Conservation (phyloP, 2,329 filamentous ascomycete species). For the Amauroascus verrucosus region DNA sequence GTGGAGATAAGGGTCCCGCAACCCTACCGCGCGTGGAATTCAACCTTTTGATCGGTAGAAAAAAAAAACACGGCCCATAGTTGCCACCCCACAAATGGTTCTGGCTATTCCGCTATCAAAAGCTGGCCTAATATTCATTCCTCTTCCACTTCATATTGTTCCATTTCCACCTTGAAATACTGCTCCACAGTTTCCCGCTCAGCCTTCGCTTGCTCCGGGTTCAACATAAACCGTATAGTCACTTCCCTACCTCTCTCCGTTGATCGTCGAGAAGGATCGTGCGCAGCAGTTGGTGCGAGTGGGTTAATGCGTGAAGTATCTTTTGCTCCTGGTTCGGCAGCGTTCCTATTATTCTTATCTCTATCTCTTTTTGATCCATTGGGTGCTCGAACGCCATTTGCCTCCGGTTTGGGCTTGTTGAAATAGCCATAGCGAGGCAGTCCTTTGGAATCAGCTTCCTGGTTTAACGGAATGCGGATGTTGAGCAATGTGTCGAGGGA, state of each 20-base stretch:
- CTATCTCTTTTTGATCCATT: constrained; percentile 19
- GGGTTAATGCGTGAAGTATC: constrained; percentile 28
- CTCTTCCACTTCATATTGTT: constrained; percentile 46
- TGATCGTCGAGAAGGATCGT: constrained; percentile 34
- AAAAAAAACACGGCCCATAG: too few relatives aligned
- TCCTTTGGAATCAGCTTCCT: constrained; percentile 57
- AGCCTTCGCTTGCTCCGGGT: constrained; percentile 60
- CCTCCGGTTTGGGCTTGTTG: constrained; percentile 23
- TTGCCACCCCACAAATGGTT: neutral
- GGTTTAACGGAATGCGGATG: constrained; percentile 77
- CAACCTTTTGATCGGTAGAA: too few relatives aligned
- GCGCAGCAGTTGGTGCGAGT: constrained; percentile 39
- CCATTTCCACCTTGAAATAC: constrained; percentile 66
- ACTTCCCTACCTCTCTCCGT: constrained; percentile 49
- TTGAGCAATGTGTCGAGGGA: constrained; percentile 70
- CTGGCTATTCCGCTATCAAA: neutral
- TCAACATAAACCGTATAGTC: constrained; percentile 82
- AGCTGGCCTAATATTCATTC: constrained; percentile 14
- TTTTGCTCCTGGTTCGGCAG: constrained; percentile 17
- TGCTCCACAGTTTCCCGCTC: constrained; percentile 59
- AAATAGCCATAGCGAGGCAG: constrained; percentile 55
- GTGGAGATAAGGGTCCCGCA: too few relatives aligned
- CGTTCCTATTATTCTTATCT: constrained; percentile 14
- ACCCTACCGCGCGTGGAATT: too few relatives aligned
- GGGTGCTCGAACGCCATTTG: constrained; percentile 15